Percentiles rank a stretch among this genome's conserved stretches.
Evolutionary conservation across 495 filamentous ascomycete species (phyloP).

Genomic region (Chaetomium fimeti): DNA sequence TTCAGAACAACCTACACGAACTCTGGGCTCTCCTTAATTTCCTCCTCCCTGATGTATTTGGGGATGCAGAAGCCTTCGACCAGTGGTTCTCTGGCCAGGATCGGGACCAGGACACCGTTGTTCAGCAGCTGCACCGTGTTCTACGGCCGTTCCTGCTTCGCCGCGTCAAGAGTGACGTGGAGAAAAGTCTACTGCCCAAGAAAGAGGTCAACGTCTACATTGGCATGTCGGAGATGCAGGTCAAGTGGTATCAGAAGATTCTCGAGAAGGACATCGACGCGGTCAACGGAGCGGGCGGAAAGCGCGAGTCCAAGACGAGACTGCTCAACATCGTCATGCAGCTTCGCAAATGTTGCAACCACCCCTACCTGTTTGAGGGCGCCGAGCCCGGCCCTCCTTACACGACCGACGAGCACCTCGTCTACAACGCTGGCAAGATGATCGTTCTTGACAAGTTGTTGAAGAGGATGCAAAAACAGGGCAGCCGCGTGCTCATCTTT

Average conservation of each 20-base stretch:
- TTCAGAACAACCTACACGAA: constrained; percentile 98
- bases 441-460: constrained; percentile 92
- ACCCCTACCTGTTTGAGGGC: constrained; percentile 97
- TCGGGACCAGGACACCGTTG: constrained; percentile 89
- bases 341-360: constrained; percentile 97
- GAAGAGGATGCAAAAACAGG: constrained; percentile 75
- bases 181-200: constrained; percentile 96
- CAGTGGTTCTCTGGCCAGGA: constrained; percentile 93
- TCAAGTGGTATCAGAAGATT: constrained; percentile 99
- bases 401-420: constrained; percentile 94
- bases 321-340: constrained; percentile 99
- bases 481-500: constrained; percentile 94
- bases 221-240: constrained; percentile 98
- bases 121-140: constrained; percentile 93
- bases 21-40: constrained; percentile 99
- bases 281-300: constrained; percentile 94
- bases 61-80: constrained; percentile 96
- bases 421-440: constrained; percentile 96
- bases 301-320: constrained; percentile 96
- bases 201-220: constrained; percentile 97
- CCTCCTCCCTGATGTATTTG: constrained; percentile 94
- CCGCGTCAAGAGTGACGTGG: constrained; percentile 96
- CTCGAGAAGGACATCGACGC: constrained; percentile 99
- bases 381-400: constrained; percentile 97
- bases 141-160: constrained; percentile 91